Base-by-base conservation (phyloP, 139 green algal genomes). In the Closterium sp. region DNA sequence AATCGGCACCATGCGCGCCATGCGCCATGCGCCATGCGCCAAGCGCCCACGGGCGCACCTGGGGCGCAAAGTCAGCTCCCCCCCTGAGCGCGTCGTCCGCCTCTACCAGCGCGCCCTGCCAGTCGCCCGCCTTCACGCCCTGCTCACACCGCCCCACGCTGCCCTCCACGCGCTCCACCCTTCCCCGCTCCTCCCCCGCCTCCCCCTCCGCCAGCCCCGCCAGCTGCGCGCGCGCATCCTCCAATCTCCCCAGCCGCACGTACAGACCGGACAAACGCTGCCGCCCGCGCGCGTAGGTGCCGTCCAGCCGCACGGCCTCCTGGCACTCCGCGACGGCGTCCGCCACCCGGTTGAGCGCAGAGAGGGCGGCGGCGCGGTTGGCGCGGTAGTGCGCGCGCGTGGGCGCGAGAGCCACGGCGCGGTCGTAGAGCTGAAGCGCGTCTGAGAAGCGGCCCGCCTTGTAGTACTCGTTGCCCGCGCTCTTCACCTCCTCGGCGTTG, bases 241-340 rank as follows among this genome's bases (percentile, higher is more conserved):
- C 32, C 28, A 90, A 91, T 28, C 81, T 9, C 21, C 89, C 89
- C 33, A 92, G 84, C n/a, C 89, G 35, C 30, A 92, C 33, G 81
- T 66, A 90, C 30, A 92, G 81, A 28, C 32, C 76, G 21, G 36
- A 81, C 31, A 92, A 31, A 30, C 89, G 89, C 23, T 90, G 33
- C 21, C 43, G 89, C 30, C 38, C 89, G 25, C 89, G 89, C 23
- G 81, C 43, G 31, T 92, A 92, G 85, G 21, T 90, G 83, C 33
- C 84, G 85, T 92, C 89, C 36, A 92, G 34, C n/a, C 28, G 28
- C 8, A 92, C 81, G 35, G 89, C 89, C 76, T 92, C 34, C 7
- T 92, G 84, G 89, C 89, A 90, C 28, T 92, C 89, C 10, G 30
- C 36, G 25, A 92, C 43, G 35, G 89, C 89, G 34, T 92, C 89